Evolutionary conservation across 2,329 filamentous ascomycete species (phyloP).

Genomic region (Xylaria polymorpha): DNA sequence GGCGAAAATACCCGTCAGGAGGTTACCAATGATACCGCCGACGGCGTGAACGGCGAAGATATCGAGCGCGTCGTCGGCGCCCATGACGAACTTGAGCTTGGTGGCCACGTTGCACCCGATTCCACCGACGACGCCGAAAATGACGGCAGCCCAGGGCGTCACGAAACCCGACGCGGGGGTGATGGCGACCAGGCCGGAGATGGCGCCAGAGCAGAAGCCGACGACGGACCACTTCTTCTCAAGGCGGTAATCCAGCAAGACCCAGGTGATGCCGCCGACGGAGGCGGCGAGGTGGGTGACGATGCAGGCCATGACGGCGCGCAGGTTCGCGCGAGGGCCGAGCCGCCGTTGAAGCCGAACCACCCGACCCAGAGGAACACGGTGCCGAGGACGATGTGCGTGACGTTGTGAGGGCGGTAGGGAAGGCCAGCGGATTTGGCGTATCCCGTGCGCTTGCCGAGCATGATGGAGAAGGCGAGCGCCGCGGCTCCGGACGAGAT

Average conservation of each 20-base stretch:
- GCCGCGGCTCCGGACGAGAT: slow-evolving; percentile 78
- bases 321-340: slow-evolving; percentile 83
- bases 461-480: slow-evolving; percentile 78
- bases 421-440: slow-evolving; percentile 70
- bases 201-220: slow-evolving; percentile 90
- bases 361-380: slow-evolving; percentile 90
- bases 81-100: slow-evolving; percentile 80
- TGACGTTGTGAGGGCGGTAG: slow-evolving; percentile 79
- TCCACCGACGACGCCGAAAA: slow-evolving; percentile 69
- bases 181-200: slow-evolving; percentile 88
- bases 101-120: slow-evolving; percentile 85
- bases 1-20: slow-evolving; percentile 82
- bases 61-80: slow-evolving; percentile 88
- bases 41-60: slow-evolving; percentile 91
- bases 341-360: slow-evolving; percentile 96
- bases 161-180: slow-evolving; percentile 87
- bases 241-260: slow-evolving; percentile 87
- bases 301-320: slow-evolving; percentile 88
- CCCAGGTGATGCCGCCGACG: slow-evolving; percentile 85
- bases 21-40: slow-evolving; percentile 83
- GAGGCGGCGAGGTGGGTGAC: slow-evolving; percentile 90
- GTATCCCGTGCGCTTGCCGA: slow-evolving; percentile 75
- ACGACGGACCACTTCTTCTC: slow-evolving; percentile 94
- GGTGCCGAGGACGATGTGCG: slow-evolving; percentile 78
- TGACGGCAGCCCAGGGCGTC: slow-evolving; percentile 70